These are phyloP conservation scores for Sugiyamaella marilandica DNA, from an alignment of 805 yeast genomes.

Conservation along the genomic window DNA sequence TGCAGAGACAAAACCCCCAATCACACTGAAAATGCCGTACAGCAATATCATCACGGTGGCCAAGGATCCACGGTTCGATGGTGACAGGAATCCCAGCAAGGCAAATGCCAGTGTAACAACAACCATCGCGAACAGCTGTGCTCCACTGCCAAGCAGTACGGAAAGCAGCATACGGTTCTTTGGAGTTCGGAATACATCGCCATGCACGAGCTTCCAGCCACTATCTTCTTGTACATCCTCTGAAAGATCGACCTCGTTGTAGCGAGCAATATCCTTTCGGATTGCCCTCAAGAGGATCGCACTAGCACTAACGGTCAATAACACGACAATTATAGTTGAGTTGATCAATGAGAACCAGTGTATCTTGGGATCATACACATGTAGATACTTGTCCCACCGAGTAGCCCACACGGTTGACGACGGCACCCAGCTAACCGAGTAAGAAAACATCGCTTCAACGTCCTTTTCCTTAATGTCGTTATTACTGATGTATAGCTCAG, in stretches of 20 bases:
- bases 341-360: conserved; percentile 94
- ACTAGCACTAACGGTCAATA: conserved; percentile 70
- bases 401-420: conserved; percentile 91
- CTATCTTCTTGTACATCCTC: conserved; percentile 81
- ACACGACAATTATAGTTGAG: conserved; percentile 74
- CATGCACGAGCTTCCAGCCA: conserved; percentile 96
- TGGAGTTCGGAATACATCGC: conserved; percentile 91
- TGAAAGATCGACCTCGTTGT: conserved; percentile 83
- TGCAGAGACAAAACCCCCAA: conserved; percentile 87
- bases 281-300: conserved; percentile 76
- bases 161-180: conserved; percentile 63
- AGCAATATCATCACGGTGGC: conserved; percentile 84
- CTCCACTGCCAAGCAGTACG: conserved; percentile 81
- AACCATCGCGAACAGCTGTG: conserved; percentile 75
- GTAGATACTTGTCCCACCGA: conserved; percentile 95
- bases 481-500: conserved; percentile 33
- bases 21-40: conserved; percentile 72
- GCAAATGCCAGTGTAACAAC: conserved; percentile 74
- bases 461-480: conserved; percentile 40
- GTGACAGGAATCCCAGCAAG: conserved; percentile 81
- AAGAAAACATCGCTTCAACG: conserved; percentile 69
- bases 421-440: conserved; percentile 67
- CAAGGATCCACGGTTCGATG: conserved; percentile 90
- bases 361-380: conserved; percentile 84
- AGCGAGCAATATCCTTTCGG: conserved; percentile 77